These are phyloP conservation scores for Galerina sulciceps DNA, from an alignment of 768 basidiomycete genomes.

Conservation along the genomic window DNA sequence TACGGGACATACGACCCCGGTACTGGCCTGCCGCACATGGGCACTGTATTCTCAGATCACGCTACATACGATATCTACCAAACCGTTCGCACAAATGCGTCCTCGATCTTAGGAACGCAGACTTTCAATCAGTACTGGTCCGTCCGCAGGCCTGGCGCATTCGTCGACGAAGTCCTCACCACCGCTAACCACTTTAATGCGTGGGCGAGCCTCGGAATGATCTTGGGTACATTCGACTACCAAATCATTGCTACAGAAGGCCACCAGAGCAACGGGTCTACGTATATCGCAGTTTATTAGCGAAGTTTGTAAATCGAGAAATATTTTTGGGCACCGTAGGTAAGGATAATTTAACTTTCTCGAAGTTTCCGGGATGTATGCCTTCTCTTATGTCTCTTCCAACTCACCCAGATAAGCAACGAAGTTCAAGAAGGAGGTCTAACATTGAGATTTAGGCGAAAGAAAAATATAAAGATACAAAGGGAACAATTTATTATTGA, in stretches of 20 bases:
- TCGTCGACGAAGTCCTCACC: constrained; percentile 29
- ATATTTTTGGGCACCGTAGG: too few species aligned
- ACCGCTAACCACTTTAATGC: constrained; percentile 43
- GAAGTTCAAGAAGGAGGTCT: too few species aligned
- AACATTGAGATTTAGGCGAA: too few species aligned
- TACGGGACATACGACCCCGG: constrained; percentile 40
- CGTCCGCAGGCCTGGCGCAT: constrained; percentile 35
- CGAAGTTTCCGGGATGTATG: too few species aligned
- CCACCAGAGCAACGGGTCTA: constrained; percentile 37
- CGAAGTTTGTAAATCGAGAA: neutral
- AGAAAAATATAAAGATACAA: too few species aligned
- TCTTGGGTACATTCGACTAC: constrained; percentile 41
- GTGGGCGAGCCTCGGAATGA: constrained; percentile 38
- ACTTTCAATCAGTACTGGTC: constrained; percentile 50
- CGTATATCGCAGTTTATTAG: constrained; percentile 14
- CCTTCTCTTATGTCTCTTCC: too few species aligned
- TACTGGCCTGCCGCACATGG: constrained; percentile 31
- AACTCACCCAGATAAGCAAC: too few species aligned
- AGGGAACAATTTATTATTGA: too few species aligned
- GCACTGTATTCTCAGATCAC: constrained; percentile 40
- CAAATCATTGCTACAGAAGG: constrained; percentile 49
- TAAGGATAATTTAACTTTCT: too few species aligned
- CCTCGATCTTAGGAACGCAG: constrained; percentile 43
- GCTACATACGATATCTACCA: constrained; percentile 40
- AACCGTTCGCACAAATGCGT: constrained; percentile 35